Conservation (phyloP, 2,329 filamentous ascomycete genomes). For the Annulohypoxylon truncatum region DNA sequence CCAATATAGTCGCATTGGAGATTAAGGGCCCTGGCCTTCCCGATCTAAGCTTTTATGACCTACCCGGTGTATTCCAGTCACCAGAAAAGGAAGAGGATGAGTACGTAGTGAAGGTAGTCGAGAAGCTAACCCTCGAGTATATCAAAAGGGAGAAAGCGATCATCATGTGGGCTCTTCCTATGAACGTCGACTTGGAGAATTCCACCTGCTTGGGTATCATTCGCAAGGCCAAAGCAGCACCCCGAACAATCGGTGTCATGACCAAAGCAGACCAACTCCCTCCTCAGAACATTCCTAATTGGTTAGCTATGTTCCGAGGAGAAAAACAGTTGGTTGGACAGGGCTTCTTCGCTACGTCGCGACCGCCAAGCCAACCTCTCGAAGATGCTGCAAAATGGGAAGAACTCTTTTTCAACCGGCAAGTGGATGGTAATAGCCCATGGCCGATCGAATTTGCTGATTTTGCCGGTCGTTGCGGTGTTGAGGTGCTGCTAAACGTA, state of each 20-base stretch:
- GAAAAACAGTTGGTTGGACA: slow-evolving; percentile 72
- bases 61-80: slow-evolving; percentile 84
- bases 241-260: slow-evolving; percentile 77
- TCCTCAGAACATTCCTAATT: slow-evolving; percentile 64
- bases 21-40: slow-evolving; percentile 79
- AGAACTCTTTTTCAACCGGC: slow-evolving; percentile 61
- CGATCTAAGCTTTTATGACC: slow-evolving; percentile 83
- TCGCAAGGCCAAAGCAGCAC: slow-evolving; percentile 64
- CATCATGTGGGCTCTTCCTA: slow-evolving; percentile 80
- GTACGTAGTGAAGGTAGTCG: slow-evolving; percentile 77
- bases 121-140: slow-evolving; percentile 76
- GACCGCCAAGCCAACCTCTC: slow-evolving; percentile 67
- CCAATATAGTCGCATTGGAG: slow-evolving; percentile 81
- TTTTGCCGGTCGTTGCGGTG: slow-evolving; percentile 63
- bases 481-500: slow-evolving; percentile 58
- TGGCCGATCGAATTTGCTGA: slow-evolving; percentile 64
- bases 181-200: slow-evolving; percentile 82
- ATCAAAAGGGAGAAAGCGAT: slow-evolving; percentile 76
- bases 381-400: slow-evolving; percentile 65
- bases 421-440: slow-evolving; percentile 42
- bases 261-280: slow-evolving; percentile 83
- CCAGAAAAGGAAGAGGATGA: slow-evolving; percentile 71
- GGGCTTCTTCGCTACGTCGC: slow-evolving; percentile 84
- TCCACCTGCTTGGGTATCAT: slow-evolving; percentile 77
- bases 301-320: slow-evolving; percentile 72